Percentiles rank a stretch among this genome's conserved stretches.
Conservation (phyloP, 2,329 filamentous ascomycete species). For the Trichoderma pleuroti region DNA sequence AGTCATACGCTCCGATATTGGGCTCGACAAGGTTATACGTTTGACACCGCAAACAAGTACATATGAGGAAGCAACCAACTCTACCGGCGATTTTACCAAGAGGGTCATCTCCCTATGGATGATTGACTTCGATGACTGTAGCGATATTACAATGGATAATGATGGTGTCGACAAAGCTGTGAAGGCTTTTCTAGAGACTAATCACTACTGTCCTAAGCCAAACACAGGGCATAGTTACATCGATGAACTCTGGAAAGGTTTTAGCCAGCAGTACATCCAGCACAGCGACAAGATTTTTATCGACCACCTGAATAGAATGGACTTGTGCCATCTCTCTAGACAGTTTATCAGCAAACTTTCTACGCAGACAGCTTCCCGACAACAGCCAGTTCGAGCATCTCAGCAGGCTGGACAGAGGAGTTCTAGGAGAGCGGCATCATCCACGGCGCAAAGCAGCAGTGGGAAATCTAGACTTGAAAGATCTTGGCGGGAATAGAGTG, state of each 20-base stretch:
- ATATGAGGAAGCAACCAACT: background rate
- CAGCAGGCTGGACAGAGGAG: too few species aligned
- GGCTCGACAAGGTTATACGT: background rate
- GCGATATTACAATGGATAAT: conserved; percentile 20
- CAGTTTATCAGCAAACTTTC: too few species aligned
- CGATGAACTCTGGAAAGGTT: background rate
- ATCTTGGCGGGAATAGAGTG: too few species aligned
- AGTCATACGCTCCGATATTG: background rate
- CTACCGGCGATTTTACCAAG: background rate
- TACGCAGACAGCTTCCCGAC: too few species aligned
- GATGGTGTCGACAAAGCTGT: background rate
- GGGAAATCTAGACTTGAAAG: too few species aligned
- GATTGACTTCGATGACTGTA: conserved; percentile 46
- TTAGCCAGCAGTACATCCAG: background rate
- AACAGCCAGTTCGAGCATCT: too few species aligned
- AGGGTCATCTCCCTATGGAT: conserved; percentile 37
- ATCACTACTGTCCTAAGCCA: background rate
- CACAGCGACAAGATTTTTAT: background rate
- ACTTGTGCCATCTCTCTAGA: too few species aligned
- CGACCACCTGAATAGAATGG: background rate
- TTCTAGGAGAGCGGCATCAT: too few species aligned
- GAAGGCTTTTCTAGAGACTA: conserved; percentile 1
- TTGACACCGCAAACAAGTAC: background rate
- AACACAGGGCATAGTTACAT: background rate
- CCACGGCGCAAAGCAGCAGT: too few species aligned